These are phyloP conservation scores for Harringtonia aguacate DNA, from an alignment of 2,329 filamentous ascomycete species.

Conservation along the genomic window DNA sequence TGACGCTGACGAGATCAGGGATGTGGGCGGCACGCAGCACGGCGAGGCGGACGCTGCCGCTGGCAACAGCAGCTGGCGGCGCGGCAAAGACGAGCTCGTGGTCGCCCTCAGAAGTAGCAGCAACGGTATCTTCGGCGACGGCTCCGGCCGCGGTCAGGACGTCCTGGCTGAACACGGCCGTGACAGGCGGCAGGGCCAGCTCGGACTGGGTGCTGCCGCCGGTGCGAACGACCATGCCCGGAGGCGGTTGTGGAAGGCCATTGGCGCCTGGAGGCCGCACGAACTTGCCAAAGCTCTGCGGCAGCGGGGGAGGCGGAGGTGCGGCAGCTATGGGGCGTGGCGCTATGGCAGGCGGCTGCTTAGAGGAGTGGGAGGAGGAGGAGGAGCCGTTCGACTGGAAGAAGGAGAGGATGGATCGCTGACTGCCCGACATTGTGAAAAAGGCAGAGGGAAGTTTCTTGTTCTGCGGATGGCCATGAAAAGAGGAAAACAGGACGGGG, in stretches of 20 bases:
- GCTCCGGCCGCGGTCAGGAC: slow-evolving; percentile 8
- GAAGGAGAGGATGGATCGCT: slow-evolving; percentile 51
- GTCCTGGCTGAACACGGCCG: slow-evolving; percentile 10
- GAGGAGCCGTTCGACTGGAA: slow-evolving; percentile 33
- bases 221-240: neutral
- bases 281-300: slow-evolving; percentile 2
- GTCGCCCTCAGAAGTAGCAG: too few relatives aligned
- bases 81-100: slow-evolving; percentile 8
- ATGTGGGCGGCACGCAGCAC: slow-evolving; percentile 34
- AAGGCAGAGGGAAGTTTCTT: neutral
- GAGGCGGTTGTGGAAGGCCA: neutral
- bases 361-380: slow-evolving; percentile 22
- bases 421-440: slow-evolving; percentile 11
- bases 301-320: slow-evolving; percentile 9
- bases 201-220: slow-evolving; percentile 5
- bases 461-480: too few relatives aligned
- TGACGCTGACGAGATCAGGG: slow-evolving; percentile 51
- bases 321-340: slow-evolving; percentile 8
- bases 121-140: neutral
- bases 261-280: slow-evolving; percentile 4
- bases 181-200: slow-evolving; percentile 7
- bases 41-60: slow-evolving; percentile 8
- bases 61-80: slow-evolving; percentile 9
- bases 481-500: neutral
- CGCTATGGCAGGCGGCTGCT: slow-evolving; percentile 11